Base-by-base conservation (phyloP, 2,329 filamentous ascomycete genomes). In the Colletotrichum phormii region DNA sequence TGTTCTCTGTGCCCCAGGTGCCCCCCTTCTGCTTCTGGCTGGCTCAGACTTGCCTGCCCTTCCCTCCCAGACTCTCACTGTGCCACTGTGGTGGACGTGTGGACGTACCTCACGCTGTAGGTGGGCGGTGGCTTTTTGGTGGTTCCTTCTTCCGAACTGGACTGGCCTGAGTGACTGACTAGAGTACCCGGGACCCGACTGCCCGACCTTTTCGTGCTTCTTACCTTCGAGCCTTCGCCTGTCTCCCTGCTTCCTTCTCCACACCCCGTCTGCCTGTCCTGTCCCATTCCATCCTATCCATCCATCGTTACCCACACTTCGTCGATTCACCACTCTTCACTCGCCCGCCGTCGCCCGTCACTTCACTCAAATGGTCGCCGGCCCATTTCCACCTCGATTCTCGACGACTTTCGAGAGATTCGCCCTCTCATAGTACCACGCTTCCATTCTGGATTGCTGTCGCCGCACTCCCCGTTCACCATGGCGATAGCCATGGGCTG, bases 401-500 rank as follows among this genome's bases (percentile, higher is more conserved):
- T 64, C 71, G 61, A 74, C 68, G 64, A 75, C 68, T 33, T 33
- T 26, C 15, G 71, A 63, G 62, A 73, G 71, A 55, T 37, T 33
- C 42, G 46, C 37, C 33, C 42, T 72, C 53, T 72, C 64, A 60
- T 61, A 74, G 60, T 42, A 63, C 42, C 49, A 53, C 64, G 64
- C 62, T 60, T 29, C 5, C 15, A 65, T 69, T 64, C 83, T 83
- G 83, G 87, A 86, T 86, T 89, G 88, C 89, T 84, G 84, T 82
- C 80, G 75, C 77, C 80, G 81, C 80, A 79, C 77, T 79, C 81
- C 77, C 76, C 33, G 37, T 83, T 82, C 85, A 86, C 87, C 88
- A 91, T 90, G 89, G 88, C 88, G 80, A 87, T 88, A 81, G 89
- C 89, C 89, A 91, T 91, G 89, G 89, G 89, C 84, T 92, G 90